Conservation (phyloP, 1,284 basidiomycete genomes). For the Taiwanofungus camphoratus region DNA sequence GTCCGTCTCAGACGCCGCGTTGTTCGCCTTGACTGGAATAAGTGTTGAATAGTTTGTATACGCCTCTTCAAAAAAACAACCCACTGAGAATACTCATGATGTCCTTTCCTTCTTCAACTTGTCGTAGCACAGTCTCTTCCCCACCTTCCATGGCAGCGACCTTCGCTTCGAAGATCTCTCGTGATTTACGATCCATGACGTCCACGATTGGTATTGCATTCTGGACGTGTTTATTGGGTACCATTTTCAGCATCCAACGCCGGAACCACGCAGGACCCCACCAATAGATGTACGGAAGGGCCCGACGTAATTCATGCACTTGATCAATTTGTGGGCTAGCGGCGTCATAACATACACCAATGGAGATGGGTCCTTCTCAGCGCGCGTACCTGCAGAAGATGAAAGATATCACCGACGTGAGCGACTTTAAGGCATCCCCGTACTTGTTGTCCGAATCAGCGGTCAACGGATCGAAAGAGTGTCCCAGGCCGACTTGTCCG, state of each 20-base stretch:
- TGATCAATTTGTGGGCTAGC: too few relatives aligned
- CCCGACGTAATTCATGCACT: too few relatives aligned
- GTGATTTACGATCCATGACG: constrained; percentile 10
- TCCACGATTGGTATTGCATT: too few relatives aligned
- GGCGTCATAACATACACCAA: too few relatives aligned
- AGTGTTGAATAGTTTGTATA: background rate
- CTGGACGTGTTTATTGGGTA: too few relatives aligned
- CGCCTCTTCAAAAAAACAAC: background rate
- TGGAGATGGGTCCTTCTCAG: too few relatives aligned
- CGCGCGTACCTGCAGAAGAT: too few relatives aligned
- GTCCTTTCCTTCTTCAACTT: constrained; percentile 24
- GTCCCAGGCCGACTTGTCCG: constrained; percentile 31
- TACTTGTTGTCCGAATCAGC: constrained; percentile 19
- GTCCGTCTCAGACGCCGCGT: constrained; percentile 17
- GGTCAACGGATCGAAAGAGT: constrained; percentile 29
- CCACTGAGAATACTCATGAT: constrained; percentile 28
- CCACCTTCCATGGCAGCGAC: constrained; percentile 17
- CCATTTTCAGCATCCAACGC: too few relatives aligned
- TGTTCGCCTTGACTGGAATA: constrained; percentile 18
- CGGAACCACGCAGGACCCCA: too few relatives aligned
- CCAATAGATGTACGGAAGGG: too few relatives aligned
- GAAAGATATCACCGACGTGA: constrained; percentile 19
- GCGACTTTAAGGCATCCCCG: constrained; percentile 23
- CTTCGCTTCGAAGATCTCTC: constrained; percentile 16
- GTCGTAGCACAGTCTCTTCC: constrained; percentile 20